Base-by-base conservation (phyloP, 805 yeast species). In the Candida khao-thaluensis region DNA sequence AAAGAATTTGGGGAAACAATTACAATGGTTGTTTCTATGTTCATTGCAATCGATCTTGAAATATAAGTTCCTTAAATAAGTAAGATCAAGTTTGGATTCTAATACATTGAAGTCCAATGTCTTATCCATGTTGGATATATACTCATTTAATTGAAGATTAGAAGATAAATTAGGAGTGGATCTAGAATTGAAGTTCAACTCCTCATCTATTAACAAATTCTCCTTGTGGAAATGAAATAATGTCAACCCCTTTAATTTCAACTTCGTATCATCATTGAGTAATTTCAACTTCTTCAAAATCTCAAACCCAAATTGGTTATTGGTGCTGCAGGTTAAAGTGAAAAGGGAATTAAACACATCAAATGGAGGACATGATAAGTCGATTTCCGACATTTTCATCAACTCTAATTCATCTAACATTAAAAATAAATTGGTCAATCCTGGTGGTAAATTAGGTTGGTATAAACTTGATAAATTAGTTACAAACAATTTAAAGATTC, bases 181-280 rank as follows among this genome's bases (percentile, higher is more conserved):
- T 14, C n/a, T 11, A 21, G 10, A 16, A 24, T 36, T 34, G 27
- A 37, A 23, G 9, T 32, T 15, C 11, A 43, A 45, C 14, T 39
- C 44, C 7, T 48, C 48, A n/a, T 47, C 53, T 16, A 17, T 23
- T 12, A 30, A 3, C 7, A 29, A 32, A 28, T 18, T 29, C 11
- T 62, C 61, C 27, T 51, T 53, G 42, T 64, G 70, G 35, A 61
- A 56, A 44, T 64, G 70, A 44, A 55, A 54, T 2, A 61, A 14
- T 1, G 66, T 60, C 20, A 64, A 47, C 3, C 61, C 64, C 16
- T 51, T 48, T 9, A 62, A 44, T 18, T 50, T 47, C 23, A 64
- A 38, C 43, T 60, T 61, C 33, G 43, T 30, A 20, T 49, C 57
- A 9, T 48, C 45, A 35, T 49, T 47, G 4, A 45, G 26, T 8